These are phyloP conservation scores for Saccharomycopsis sp. DNA, from an alignment of 805 yeast species.

Conservation along the genomic window DNA sequence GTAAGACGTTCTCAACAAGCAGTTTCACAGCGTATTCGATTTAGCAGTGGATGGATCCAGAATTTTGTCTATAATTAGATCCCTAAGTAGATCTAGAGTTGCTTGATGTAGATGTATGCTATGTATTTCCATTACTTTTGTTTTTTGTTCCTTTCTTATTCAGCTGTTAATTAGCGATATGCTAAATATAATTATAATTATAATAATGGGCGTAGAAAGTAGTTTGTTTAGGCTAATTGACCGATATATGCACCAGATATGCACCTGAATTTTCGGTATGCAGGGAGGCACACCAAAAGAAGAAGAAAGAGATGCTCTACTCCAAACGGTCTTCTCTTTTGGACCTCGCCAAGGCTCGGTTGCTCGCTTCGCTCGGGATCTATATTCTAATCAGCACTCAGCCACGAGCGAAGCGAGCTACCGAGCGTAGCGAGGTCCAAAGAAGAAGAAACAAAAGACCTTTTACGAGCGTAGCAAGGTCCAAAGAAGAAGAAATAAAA, in stretches of 20 bases:
- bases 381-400: background rate
- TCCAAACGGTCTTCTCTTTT: too few species aligned
- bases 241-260: too few species aligned
- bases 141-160: background rate
- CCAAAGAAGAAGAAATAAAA: too few species aligned
- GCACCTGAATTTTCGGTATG: too few species aligned
- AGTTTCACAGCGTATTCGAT: constrained; percentile 12
- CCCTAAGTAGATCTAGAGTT: background rate
- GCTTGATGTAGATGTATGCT: background rate
- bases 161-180: background rate
- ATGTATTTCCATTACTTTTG: background rate
- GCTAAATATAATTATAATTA: too few species aligned
- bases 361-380: too few species aligned
- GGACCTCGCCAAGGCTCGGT: too few species aligned
- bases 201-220: too few species aligned
- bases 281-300: too few species aligned
- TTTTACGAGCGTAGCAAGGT: background rate
- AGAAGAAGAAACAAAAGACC: background rate
- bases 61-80: background rate
- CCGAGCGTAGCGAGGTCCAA: background rate
- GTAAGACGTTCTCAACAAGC: constrained; percentile 15
- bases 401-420: background rate
- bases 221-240: too few species aligned
- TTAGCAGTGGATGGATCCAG: background rate
- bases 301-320: too few species aligned